These are phyloP conservation scores for Trametes cinnabarina DNA, from an alignment of 768 basidiomycete species.

Conservation along the genomic window DNA sequence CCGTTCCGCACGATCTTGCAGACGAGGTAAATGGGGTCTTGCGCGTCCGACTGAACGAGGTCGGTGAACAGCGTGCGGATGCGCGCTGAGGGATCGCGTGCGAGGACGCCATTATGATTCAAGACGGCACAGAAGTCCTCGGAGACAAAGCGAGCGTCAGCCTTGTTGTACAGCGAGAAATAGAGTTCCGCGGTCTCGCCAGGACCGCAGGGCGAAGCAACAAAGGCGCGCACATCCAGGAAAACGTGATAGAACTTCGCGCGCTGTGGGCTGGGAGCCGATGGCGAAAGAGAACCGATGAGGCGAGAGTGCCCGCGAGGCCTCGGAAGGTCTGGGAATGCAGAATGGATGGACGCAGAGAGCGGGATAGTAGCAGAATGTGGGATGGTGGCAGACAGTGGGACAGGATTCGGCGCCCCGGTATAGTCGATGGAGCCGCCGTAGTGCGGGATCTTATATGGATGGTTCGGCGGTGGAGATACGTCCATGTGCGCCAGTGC, in stretches of 20 bases:
- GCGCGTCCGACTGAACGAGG: constrained; percentile 80
- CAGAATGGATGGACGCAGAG: constrained; percentile 49
- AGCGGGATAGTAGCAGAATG: constrained; percentile 41
- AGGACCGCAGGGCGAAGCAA: constrained; percentile 84
- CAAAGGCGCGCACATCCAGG: constrained; percentile 88
- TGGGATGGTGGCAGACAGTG: constrained; percentile 40
- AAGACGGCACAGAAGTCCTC: constrained; percentile 90
- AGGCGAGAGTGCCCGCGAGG: constrained; percentile 31
- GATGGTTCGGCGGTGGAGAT: constrained; percentile 30
- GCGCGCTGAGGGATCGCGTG: constrained; percentile 71
- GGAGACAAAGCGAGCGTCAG: constrained; percentile 81
- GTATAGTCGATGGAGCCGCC: constrained; percentile 46
- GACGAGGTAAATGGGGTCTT: constrained; percentile 84
- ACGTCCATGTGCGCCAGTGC: constrained; percentile 76
- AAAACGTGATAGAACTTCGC: constrained; percentile 87
- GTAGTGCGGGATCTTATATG: constrained; percentile 35
- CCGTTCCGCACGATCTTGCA: constrained; percentile 91
- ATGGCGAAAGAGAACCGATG: constrained; percentile 36
- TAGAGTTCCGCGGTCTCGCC: constrained; percentile 93
- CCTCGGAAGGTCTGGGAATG: constrained; percentile 59
- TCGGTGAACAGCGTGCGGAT: constrained; percentile 90
- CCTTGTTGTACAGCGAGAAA: constrained; percentile 89
- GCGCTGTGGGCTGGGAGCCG: constrained; percentile 14
- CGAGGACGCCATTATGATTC: constrained; percentile 86
- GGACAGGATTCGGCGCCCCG: constrained; percentile 50